These are phyloP conservation scores for Citrullus mucosospermus DNA, from an alignment of 306 rosid species.

Conservation along the genomic window DNA sequence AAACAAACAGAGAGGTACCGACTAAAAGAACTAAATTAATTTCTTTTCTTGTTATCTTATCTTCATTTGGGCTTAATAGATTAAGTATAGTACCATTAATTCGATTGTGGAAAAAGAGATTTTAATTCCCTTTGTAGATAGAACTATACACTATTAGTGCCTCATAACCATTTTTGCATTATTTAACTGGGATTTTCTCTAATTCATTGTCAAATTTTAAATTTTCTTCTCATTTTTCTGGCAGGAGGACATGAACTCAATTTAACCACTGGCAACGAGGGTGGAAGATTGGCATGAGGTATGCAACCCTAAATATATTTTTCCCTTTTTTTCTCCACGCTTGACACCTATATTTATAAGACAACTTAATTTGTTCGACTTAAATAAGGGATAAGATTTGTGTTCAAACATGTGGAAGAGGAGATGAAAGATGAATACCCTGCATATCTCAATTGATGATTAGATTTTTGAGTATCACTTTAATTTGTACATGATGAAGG, in stretches of 20 bases:
- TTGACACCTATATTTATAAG: neutral
- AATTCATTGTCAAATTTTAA: neutral
- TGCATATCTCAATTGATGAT: too few relatives aligned
- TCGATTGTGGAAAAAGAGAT: neutral
- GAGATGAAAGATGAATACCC: too few relatives aligned
- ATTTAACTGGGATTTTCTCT: neutral
- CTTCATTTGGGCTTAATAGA: neutral
- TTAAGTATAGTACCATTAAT: neutral
- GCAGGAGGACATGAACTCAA: slow-evolving; percentile 86
- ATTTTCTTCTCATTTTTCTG: neutral
- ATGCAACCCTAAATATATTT: slow-evolving; percentile 18
- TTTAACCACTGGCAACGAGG: slow-evolving; percentile 74
- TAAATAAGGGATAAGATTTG: neutral
- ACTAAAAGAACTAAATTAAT: neutral
- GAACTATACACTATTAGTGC: neutral
- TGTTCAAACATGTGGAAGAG: too few relatives aligned
- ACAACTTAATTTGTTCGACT: neutral
- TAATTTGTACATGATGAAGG: too few relatives aligned
- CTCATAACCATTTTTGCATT: neutral
- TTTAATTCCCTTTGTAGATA: neutral
- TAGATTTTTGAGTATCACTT: too few relatives aligned
- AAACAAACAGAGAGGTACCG: neutral
- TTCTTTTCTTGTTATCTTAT: neutral
- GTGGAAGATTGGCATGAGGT: slow-evolving; percentile 96
- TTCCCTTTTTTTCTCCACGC: neutral